These are phyloP conservation scores for Porcisia hertigi DNA, from an alignment of 208 protist genomes.

Conservation along the genomic window DNA sequence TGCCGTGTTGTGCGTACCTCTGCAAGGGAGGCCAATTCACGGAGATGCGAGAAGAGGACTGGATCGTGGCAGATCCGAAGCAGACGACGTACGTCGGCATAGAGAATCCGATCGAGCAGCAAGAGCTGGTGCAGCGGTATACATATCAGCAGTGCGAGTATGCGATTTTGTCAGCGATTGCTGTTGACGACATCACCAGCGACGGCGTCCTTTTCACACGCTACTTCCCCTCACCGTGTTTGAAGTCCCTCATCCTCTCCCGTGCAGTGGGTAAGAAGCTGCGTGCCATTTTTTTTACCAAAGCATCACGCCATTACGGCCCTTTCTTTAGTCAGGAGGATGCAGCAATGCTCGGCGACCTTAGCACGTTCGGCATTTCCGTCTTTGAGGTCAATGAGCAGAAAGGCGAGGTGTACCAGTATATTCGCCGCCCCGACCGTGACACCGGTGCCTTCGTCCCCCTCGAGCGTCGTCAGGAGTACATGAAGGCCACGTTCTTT, in stretches of 20 bases:
- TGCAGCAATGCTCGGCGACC: constrained; percentile 80
- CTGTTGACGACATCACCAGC: constrained; percentile 89
- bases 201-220: constrained; percentile 90
- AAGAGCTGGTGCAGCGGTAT: constrained; percentile 72
- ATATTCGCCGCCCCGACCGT: constrained; percentile 76
- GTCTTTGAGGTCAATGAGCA: constrained; percentile 88
- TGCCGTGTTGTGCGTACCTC: constrained; percentile 81
- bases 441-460: constrained; percentile 89
- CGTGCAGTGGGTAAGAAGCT: constrained; percentile 80
- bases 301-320: constrained; percentile 74
- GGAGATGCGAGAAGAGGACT: constrained; percentile 86
- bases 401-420: constrained; percentile 85
- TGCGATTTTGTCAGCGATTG: constrained; percentile 87
- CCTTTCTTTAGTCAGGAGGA: constrained; percentile 93
- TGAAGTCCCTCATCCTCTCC: constrained; percentile 91
- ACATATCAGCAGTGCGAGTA: constrained; percentile 91
- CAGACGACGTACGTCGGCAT: constrained; percentile 64
- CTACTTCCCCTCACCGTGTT: constrained; percentile 91
- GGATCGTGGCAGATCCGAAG: constrained; percentile 79
- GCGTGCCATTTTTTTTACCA: constrained; percentile 87
- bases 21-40: constrained; percentile 90
- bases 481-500: constrained; percentile 88
- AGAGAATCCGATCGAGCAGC: constrained; percentile 75
- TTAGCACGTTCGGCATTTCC: constrained; percentile 86
- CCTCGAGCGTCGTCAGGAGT: constrained; percentile 84